Evolutionary conservation across 257 asterid species (phyloP).

Genomic region (Handroanthus guayacan): DNA sequence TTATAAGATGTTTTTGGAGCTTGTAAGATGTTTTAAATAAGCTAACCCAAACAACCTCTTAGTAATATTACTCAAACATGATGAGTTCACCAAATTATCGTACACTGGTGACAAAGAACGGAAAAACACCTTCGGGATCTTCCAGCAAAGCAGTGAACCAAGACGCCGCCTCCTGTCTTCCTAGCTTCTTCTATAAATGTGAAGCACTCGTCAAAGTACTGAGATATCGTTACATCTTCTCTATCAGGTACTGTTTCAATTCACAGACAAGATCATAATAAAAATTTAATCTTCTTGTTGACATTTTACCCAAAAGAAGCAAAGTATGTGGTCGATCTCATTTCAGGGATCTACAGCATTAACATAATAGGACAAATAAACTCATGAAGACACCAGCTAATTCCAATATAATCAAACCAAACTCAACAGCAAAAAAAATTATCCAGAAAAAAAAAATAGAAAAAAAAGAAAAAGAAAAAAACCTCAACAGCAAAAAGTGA

Average conservation of each 20-base stretch:
- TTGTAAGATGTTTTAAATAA: too few species aligned
- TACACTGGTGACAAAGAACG: background rate
- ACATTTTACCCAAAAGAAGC: constrained; percentile 16
- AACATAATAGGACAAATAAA: background rate
- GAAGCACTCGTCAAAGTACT: constrained; percentile 76
- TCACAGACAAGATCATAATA: constrained; percentile 25
- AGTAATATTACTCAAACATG: constrained; percentile 5
- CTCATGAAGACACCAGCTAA: background rate
- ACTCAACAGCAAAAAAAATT: too few species aligned
- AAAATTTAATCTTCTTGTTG: background rate
- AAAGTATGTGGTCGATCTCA: background rate
- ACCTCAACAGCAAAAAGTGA: constrained; percentile 15
- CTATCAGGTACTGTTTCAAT: constrained; percentile 71
- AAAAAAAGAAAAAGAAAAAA: background rate
- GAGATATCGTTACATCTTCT: constrained; percentile 54
- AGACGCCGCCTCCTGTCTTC: constrained; percentile 66
- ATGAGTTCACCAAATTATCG: constrained; percentile 4
- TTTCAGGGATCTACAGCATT: background rate
- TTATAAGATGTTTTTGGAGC: too few species aligned
- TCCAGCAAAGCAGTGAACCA: constrained; percentile 92
- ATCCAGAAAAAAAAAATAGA: too few species aligned
- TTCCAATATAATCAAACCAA: background rate
- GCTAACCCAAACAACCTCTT: background rate
- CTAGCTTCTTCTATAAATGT: constrained; percentile 82
- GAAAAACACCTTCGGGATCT: constrained; percentile 78